Evolutionary conservation across 1,284 basidiomycete genomes (phyloP).

Genomic region (Leccinum pallidistipes): DNA sequence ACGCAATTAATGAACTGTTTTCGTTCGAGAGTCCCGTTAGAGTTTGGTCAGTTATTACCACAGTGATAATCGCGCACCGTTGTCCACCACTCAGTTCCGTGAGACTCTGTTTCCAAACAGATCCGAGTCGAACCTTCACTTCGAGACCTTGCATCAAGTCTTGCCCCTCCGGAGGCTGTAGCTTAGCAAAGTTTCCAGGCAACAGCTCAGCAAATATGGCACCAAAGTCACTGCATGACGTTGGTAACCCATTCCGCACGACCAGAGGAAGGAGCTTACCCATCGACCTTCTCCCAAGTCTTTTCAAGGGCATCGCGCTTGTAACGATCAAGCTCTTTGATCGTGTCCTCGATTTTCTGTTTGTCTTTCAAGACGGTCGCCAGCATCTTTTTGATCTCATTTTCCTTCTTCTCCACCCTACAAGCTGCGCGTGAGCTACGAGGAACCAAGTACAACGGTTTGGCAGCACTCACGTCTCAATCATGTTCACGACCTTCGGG

Average conservation of each 20-base stretch:
- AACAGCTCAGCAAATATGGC: constrained; percentile 95
- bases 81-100: constrained; percentile 98
- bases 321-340: constrained; percentile 90
- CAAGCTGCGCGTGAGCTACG: neutral
- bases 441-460: neutral
- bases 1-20: constrained; percentile 87
- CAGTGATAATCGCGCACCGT: constrained; percentile 54
- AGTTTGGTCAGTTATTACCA: neutral
- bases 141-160: constrained; percentile 95
- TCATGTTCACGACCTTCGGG: constrained; percentile 94
- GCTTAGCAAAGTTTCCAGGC: constrained; percentile 95
- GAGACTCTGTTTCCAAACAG: constrained; percentile 96
- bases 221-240: constrained; percentile 80
- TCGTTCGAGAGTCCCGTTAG: constrained; percentile 2
- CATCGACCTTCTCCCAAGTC: constrained; percentile 92
- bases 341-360: constrained; percentile 94
- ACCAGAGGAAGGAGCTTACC: constrained; percentile 48
- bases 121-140: constrained; percentile 94
- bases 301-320: constrained; percentile 92
- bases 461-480: constrained; percentile 71
- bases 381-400: constrained; percentile 86
- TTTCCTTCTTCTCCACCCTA: constrained; percentile 95
- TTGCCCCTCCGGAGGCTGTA: constrained; percentile 89
- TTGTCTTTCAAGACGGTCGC: constrained; percentile 91
- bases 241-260: constrained; percentile 1